Base-by-base conservation (phyloP, 306 rosid species). In the Corylus avellana region DNA sequence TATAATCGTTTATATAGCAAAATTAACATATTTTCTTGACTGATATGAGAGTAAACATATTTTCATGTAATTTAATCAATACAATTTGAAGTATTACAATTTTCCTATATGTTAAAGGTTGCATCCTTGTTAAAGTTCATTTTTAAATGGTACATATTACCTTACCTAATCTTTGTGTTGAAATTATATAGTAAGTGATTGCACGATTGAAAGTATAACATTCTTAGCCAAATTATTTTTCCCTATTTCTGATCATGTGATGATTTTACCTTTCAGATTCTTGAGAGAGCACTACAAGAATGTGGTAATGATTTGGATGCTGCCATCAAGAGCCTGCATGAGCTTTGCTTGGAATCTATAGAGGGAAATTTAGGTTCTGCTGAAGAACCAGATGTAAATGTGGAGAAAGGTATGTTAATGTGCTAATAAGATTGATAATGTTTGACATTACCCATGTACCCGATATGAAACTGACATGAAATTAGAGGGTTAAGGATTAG, bases 301-400 rank as follows among this genome's bases (percentile, higher is more conserved):
- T 90, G 92, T 80, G 94, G 87, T 27, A 86, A 93, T 79, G 96
- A 95, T 79, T 48, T 95, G 62, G 99, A 95, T 85, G 90, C 91
- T 83, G 97, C 99, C 73, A 87, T 93, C 82, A 88, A 82, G 87
- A 86, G 89, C 48, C 75, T 95, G 83, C 85, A 77, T n/a, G 90
- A 87, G 81, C 92, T 90, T 75, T 85, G 87, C 85, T 77, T 95
- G 78, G 92, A 91, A 73, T 80, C 90, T 69, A 73, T 83, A 0
- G 86, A 77, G 46, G 88, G 72, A 70, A 84, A 74, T 76, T 58
- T 80, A 3, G 86, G 56, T 75, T 53, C 86, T 63, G 77, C 81
- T 16, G 85, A 73, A 53, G 86, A 77, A 72, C 37, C 81, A 4
- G 85, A 73, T 76, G 82, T 75, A 63, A 74, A 71, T 78, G 87